Conservation (phyloP, 306 rosid genomes). For the Oxytropis ochrocephala region DNA sequence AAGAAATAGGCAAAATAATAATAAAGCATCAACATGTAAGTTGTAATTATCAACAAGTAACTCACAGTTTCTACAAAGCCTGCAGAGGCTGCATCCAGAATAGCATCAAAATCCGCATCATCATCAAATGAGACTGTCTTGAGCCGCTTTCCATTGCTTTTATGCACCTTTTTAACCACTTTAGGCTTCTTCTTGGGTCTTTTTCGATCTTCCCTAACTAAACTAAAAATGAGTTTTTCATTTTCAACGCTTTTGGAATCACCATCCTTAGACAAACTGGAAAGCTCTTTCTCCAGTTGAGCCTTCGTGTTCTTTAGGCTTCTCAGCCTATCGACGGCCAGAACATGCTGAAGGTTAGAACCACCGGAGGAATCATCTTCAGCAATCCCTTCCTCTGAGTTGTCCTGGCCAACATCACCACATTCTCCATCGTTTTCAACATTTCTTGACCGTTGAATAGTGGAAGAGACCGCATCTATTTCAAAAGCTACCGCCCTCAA, state of each 20-base stretch:
- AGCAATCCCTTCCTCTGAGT: slow-evolving; percentile 20
- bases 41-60: slow-evolving; percentile 8
- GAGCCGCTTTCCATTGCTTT: slow-evolving; percentile 37
- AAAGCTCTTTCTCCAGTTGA: slow-evolving; percentile 62
- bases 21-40: neutral
- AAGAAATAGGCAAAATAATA: neutral
- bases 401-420: slow-evolving; percentile 26
- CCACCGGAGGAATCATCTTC: slow-evolving; percentile 31
- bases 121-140: slow-evolving; percentile 72
- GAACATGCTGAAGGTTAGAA: slow-evolving; percentile 57
- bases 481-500: slow-evolving; percentile 75
- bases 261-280: slow-evolving; percentile 30
- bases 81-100: slow-evolving; percentile 84
- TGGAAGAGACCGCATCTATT: slow-evolving; percentile 76
- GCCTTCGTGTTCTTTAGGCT: slow-evolving; percentile 67
- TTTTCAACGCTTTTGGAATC: slow-evolving; percentile 23
- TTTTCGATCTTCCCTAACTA: slow-evolving; percentile 56
- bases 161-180: slow-evolving; percentile 31
- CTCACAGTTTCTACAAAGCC: slow-evolving; percentile 97
- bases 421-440: slow-evolving; percentile 26
- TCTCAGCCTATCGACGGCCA: slow-evolving; percentile 64
- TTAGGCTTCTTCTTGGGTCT: slow-evolving; percentile 57
- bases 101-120: slow-evolving; percentile 78
- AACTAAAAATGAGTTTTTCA: slow-evolving; percentile 32
- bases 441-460: slow-evolving; percentile 42